Base-by-base conservation (phyloP, 1,284 basidiomycete genomes). In the Heliocybe sulcata region DNA sequence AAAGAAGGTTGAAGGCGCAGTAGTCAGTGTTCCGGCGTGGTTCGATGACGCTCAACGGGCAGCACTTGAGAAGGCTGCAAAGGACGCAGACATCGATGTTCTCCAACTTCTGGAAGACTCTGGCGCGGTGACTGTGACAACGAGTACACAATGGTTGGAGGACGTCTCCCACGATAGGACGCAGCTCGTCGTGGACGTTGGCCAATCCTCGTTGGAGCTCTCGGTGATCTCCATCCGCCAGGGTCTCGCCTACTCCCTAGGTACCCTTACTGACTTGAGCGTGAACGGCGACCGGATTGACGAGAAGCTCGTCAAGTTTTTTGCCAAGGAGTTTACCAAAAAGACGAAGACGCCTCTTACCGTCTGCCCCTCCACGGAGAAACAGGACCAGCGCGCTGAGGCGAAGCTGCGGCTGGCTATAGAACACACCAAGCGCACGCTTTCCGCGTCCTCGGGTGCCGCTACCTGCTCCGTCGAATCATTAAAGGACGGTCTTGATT, bases 271-370 rank as follows among this genome's bases (percentile, higher is more conserved):
- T 8, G 75, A 79, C 51, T 66, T 76, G 14, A 65, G 69, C 11
- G 66, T 83, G 45, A 79, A 79, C 16, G 85, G 83, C 0, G 79
- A 84, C 59, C 76, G 82, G 55, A 84, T 94, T 64, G 94, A 95
- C 72, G 80, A 84, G 55, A 83, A 87, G 62, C 80, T 98, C 45
- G 84, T 98, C 74, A 85, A 89, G 58, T 92, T 91, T 77, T 98
- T 99, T 71, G 86, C 92, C 54, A 90, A 95, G 68, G 96, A 99
- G 65, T 99, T 99, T 70, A 92, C 92, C 54, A 98, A 98, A 72
- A 99, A 98, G 79, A 94, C 89, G 38, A 95, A 95, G 72, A 81
- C 83, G 23, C 75, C 86, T 0, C 77, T 98, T 38, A 72, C 79
- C 14, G 85, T 81, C 60, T 76, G 80, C 38, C 85, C 87, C 35